Conservation (phyloP, 1,284 basidiomycete species). For the Ustilago sp. region DNA sequence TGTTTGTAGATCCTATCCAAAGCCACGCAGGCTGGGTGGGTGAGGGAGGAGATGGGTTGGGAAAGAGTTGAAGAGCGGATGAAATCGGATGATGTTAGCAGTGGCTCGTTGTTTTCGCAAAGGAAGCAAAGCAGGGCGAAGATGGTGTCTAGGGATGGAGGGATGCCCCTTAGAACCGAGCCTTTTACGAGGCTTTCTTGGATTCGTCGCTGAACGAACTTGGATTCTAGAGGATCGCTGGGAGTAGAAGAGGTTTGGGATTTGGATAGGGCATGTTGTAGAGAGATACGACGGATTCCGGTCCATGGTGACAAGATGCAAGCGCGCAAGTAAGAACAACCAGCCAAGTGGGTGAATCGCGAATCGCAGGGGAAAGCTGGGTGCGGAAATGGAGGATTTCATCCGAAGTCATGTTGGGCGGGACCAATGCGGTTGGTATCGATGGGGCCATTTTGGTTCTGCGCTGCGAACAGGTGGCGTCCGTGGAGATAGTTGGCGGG, state of each 20-base stretch:
- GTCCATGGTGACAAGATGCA: constrained; percentile 20
- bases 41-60: constrained; percentile 9
- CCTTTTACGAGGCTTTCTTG: constrained; percentile 36
- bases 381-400: constrained; percentile 15
- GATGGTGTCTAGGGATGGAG: constrained; percentile 24
- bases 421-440: not conserved
- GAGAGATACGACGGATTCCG: constrained; percentile 15
- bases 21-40: not conserved
- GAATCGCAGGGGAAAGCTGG: constrained; percentile 7
- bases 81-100: constrained; percentile 14
- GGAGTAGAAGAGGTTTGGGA: not conserved
- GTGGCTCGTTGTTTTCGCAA: not conserved
- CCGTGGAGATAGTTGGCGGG: not conserved
- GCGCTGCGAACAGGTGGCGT: not conserved
- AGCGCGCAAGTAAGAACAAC: constrained; percentile 17
- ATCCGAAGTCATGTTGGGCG: not conserved
- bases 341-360: constrained; percentile 15
- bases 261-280: constrained; percentile 17
- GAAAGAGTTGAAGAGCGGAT: not conserved
- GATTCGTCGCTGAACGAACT: constrained; percentile 16
- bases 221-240: not conserved
- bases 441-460: not conserved
- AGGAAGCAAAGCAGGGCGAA: constrained; percentile 29
- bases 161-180: constrained; percentile 30
- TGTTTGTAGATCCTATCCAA: constrained; percentile 29